Evolutionary conservation across 2,329 filamentous ascomycete species (phyloP).

Genomic region (Fonsecaea multimorphosa): DNA sequence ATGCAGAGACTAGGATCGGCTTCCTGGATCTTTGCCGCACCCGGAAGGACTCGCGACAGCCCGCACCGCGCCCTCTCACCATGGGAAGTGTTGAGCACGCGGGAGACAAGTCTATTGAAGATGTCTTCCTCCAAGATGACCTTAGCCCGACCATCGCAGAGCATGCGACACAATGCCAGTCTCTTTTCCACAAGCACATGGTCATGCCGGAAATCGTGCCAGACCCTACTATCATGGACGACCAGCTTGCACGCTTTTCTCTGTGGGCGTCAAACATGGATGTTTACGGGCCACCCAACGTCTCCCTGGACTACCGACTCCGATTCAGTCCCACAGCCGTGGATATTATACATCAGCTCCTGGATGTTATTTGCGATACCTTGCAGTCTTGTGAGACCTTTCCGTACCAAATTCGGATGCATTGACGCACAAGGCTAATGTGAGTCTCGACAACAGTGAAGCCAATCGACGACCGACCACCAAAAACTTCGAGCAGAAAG

Average conservation of each 20-base stretch:
- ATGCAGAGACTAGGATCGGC: conserved; percentile 2
- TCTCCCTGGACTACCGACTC: conserved; percentile 44
- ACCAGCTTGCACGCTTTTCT: conserved; percentile 36
- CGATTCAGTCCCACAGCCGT: conserved; percentile 41
- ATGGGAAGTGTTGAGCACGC: conserved; percentile 11
- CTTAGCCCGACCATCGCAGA: conserved; percentile 42
- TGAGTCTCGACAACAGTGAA: conserved; percentile 37
- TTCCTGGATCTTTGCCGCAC: too few species aligned
- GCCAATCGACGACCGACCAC: conserved; percentile 38
- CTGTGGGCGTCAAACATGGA: conserved; percentile 43
- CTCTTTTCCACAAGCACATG: conserved; percentile 41
- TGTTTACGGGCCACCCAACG: conserved; percentile 42
- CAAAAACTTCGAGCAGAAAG: conserved; percentile 39
- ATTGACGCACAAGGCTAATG: conserved; percentile 33
- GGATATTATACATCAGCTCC: conserved; percentile 42
- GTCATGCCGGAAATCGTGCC: conserved; percentile 37
- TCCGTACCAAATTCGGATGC: conserved; percentile 3
- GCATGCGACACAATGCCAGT: conserved; percentile 41
- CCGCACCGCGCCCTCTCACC: neutral
- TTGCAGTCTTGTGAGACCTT: conserved; percentile 9
- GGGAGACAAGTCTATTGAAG: conserved; percentile 42
- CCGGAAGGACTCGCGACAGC: neutral
- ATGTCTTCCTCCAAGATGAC: conserved; percentile 43
- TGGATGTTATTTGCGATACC: conserved; percentile 31
- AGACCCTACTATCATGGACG: conserved; percentile 43